phyloP scores from a whole-genome alignment of 2,329 filamentous ascomycete genomes.

The Helotiales sp. region DNA sequence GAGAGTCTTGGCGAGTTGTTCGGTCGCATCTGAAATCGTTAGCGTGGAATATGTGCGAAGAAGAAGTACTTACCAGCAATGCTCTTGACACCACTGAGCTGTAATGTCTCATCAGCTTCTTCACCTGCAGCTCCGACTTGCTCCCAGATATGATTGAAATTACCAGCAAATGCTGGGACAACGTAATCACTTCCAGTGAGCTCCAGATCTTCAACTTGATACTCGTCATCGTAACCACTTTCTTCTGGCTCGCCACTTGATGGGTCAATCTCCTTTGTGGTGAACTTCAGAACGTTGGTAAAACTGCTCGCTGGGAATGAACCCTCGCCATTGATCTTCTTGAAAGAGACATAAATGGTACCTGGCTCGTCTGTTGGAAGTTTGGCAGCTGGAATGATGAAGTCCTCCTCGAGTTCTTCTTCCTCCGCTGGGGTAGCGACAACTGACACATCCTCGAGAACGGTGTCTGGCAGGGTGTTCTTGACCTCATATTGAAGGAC shows the following conservation, averaged over 20 bases:
- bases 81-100: conserved; percentile 84
- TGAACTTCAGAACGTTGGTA: conserved; percentile 93
- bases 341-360: conserved; percentile 93
- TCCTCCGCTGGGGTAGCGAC: conserved; percentile 78
- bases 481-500: conserved; percentile 97
- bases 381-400: conserved; percentile 86
- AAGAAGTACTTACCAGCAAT: conserved; percentile 68
- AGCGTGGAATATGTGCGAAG: conserved; percentile 21
- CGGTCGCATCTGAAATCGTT: conserved; percentile 72
- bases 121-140: conserved; percentile 87
- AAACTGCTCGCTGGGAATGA: conserved; percentile 81
- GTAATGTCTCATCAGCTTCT: conserved; percentile 87
- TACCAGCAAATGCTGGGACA: conserved; percentile 87
- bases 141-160: conserved; percentile 95
- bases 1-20: conserved; percentile 81
- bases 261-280: conserved; percentile 96
- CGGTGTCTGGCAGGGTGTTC: conserved; percentile 89
- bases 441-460: conserved; percentile 86
- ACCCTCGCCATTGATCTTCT: conserved; percentile 73
- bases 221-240: conserved; percentile 93
- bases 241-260: conserved; percentile 92
- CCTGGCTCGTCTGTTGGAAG: conserved; percentile 84
- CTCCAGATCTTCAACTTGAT: conserved; percentile 92
- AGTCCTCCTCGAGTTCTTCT: conserved; percentile 84
- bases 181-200: conserved; percentile 92